Base-by-base conservation (phyloP, 345 rosid genomes). In the Lepidium sativum region DNA sequence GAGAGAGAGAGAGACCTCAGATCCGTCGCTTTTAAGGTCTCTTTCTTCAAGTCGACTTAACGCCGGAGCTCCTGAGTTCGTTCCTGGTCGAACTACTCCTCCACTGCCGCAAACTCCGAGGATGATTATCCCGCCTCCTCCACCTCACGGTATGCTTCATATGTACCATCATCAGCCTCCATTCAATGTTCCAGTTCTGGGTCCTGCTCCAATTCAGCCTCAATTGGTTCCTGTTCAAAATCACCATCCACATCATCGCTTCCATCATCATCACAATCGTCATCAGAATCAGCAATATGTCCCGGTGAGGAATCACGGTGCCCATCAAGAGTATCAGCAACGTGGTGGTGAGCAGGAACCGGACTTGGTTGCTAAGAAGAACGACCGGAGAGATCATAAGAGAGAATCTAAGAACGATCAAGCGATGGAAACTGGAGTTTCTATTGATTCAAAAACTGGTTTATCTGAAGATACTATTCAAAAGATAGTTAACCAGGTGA, bases 51-150 rank as follows among this genome's bases (percentile, higher is more conserved):
- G 72, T 21, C 66, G 87, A 52, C 97, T 95, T 75, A 95, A 91
- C 82, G 99, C 99, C 7, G 72, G 79, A 72, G 99, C 96, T 27
- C 95, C 95, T 0, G 98, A 79, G 80, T 95, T 95, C 79, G 98
- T 95, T 2, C 99, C 98, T 31, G 77, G 75, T 71, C 84, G 72
- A 53, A 52, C 82, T 10, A 52, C 78, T 31, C 73, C 78, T 25
- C 76, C 71, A 37, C 51, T 56, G 27, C 74, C 75, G 0, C 77
- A 54, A 17, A 42, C 60, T 6, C 76, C 60, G 57, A 54, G 76
- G 63, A 40, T 75, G 54, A 70, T 74, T 54, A 71, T 81, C 18
- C 82, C 78, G 3, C 64, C 80, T 54, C 83, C 79, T 23, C 80
- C 82, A 8, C 78, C 80, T 0, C 78, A 76, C 50, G 60, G 77